These are phyloP conservation scores for Ogataea glucozyma DNA, from an alignment of 805 yeast genomes.

Conservation along the genomic window DNA sequence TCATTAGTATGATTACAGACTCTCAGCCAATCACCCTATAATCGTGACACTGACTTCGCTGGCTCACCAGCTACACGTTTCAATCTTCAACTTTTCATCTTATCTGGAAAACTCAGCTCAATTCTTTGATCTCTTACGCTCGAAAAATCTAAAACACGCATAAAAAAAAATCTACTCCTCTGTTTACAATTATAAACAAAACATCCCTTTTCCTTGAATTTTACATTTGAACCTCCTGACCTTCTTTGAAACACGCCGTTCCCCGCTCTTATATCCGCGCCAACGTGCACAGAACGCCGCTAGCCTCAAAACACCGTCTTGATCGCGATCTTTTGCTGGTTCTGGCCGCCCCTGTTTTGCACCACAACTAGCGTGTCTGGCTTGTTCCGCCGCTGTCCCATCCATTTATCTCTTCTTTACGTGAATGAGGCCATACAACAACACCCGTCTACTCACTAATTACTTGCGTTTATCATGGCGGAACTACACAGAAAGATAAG, in stretches of 20 bases:
- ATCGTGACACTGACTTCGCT: too few relatives aligned
- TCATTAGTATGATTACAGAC: too few relatives aligned
- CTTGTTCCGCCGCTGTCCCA: too few relatives aligned
- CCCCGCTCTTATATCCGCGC: neutral
- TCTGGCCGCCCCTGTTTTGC: neutral
- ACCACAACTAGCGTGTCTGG: neutral
- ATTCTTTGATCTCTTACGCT: too few relatives aligned
- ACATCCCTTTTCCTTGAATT: neutral
- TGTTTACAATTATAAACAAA: constrained; percentile 5
- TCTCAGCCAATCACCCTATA: too few relatives aligned
- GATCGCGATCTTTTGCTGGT: neutral
- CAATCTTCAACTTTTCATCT: too few relatives aligned
- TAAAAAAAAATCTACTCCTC: constrained; percentile 2
- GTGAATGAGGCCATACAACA: neutral
- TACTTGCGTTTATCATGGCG: constrained; percentile 24
- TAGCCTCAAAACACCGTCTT: too few relatives aligned
- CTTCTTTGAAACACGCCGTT: neutral
- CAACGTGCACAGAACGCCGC: too few relatives aligned
- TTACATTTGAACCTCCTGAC: neutral
- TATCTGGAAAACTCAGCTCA: too few relatives aligned
- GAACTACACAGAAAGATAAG: constrained; percentile 26
- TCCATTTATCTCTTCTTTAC: too few relatives aligned
- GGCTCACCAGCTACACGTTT: too few relatives aligned
- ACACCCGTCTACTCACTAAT: neutral
- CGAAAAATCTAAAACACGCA: neutral